A percentile compares a stretch with the other conserved stretches of the same genome.
Conservation (phyloP, 257 asterid genomes). For the Hygrophila difformis region DNA sequence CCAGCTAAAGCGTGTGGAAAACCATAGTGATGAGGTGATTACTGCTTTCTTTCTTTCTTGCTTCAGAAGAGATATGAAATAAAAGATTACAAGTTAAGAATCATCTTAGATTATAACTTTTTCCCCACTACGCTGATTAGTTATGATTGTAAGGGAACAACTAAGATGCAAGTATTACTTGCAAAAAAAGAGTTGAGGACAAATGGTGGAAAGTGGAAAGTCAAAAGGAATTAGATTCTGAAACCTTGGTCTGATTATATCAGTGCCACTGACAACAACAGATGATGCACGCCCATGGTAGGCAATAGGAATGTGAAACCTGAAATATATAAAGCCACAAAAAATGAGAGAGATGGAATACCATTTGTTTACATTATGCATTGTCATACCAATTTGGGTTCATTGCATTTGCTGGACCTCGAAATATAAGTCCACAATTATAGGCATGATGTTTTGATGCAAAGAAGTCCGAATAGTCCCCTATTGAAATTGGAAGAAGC, state of each 20-base stretch:
- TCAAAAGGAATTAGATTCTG: neutral
- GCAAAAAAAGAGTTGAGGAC: conserved; percentile 3
- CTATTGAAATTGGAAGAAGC: conserved; percentile 83
- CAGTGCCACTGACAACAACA: conserved; percentile 84
- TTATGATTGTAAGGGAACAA: conserved; percentile 6
- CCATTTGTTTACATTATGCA: conserved; percentile 1
- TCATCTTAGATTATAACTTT: neutral
- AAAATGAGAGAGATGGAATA: conserved; percentile 8
- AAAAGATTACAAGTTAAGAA: neutral
- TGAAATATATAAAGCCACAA: conserved; percentile 22
- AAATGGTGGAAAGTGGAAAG: conserved; percentile 3
- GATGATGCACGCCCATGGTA: conserved; percentile 99
- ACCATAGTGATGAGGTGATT: too few species aligned
- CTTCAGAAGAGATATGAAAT: too few species aligned
- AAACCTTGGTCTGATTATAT: conserved; percentile 88
- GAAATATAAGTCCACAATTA: conserved; percentile 83
- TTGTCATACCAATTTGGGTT: conserved; percentile 61
- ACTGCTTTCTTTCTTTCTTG: too few species aligned
- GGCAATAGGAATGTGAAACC: conserved; percentile 95
- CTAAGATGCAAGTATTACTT: conserved; percentile 6
- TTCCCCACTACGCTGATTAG: neutral
- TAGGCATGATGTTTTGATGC: conserved; percentile 83
- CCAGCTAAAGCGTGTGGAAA: too few species aligned
- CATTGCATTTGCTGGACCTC: conserved; percentile 73
- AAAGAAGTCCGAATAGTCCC: conserved; percentile 95